Evolutionary conservation across 495 filamentous ascomycete genomes (phyloP).

Genomic region (Neurospora sp.): DNA sequence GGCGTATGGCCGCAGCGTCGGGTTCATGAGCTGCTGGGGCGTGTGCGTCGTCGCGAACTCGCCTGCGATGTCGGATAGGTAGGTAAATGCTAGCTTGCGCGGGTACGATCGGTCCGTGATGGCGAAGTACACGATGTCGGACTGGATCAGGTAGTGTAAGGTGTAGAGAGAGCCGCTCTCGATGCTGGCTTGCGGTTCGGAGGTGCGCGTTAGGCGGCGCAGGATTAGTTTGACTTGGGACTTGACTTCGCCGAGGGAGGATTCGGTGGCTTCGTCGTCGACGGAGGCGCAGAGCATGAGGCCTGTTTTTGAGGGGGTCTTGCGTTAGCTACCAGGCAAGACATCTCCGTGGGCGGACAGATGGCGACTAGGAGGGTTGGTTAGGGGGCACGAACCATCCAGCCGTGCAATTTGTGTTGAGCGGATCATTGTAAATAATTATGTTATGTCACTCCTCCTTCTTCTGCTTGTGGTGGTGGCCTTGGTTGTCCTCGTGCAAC

Average conservation of each 20-base stretch:
- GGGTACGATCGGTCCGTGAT: slow-evolving; percentile 92
- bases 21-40: slow-evolving; percentile 56
- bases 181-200: slow-evolving; percentile 85
- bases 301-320: slow-evolving; percentile 41
- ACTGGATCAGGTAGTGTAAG: slow-evolving; percentile 79
- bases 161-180: slow-evolving; percentile 65
- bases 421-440: slow-evolving; percentile 62
- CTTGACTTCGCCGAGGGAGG: slow-evolving; percentile 79
- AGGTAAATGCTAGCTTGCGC: slow-evolving; percentile 97
- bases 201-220: slow-evolving; percentile 72
- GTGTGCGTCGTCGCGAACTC: slow-evolving; percentile 89
- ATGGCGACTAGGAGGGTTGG: background rate
- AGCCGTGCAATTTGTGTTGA: slow-evolving; percentile 91
- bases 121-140: slow-evolving; percentile 78
- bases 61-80: slow-evolving; percentile 80
- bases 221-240: slow-evolving; percentile 83
- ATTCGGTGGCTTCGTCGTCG: slow-evolving; percentile 66
- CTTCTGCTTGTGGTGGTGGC: background rate
- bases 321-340: slow-evolving; percentile 9
- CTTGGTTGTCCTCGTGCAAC: background rate
- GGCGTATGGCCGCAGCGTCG: slow-evolving; percentile 78
- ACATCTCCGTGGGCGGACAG: background rate
- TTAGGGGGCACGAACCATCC: slow-evolving; percentile 54
- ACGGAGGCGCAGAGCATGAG: slow-evolving; percentile 91
- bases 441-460: background rate